Base-by-base conservation (phyloP, 352 stramenopile genomes). In the Pythium scleroteichum region DNA sequence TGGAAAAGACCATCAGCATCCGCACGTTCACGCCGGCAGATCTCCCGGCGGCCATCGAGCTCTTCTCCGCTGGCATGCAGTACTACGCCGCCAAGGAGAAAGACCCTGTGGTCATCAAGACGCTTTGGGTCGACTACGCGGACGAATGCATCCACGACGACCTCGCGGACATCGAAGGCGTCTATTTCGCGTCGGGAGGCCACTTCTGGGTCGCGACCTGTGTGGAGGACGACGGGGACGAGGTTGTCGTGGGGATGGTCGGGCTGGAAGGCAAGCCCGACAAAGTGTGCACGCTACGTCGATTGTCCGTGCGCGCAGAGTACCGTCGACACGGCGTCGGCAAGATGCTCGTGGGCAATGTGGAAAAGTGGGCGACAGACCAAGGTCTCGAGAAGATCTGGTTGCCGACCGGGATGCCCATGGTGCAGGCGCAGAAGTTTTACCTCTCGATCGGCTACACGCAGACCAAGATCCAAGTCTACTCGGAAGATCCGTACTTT, bases 151-250 rank as follows among this genome's bases (percentile, higher is more conserved):
- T 57, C 35, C 19, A 38, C 20, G 33, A 57, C 35, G 33, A 57
- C 16, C 13, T 48, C 35, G 50, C 33, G 20, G 38, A 48, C 38
- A 47, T 57, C 33, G 22, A 47, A 1, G 32, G 23, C 22, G 16
- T 38, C 5, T 62, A 62, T 20, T 42, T 58, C 4, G 53, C 26
- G 19, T 46, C 41, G 8, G 27, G 41, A n/a, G 71, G 73, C 23
- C 78, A 80, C 55, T 82, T 79, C 49, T 85, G 73, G 71, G 73
- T 82, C 45, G 76, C 70, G 49, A 76, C 61, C 4, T 49, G 60
- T 0, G 47, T 40, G 14, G 44, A 64, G 9, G 53, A 69, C 2
- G 17, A 58, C 14, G 60, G 40, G 9, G 13, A 62, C 1, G 47
- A 66, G 22, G 23, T 47, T 3, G 26, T 74, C 0, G 62, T 74